These are phyloP conservation scores for Musa acuminata DNA, from an alignment of 176 grass and related monocot species.

Conservation along the genomic window DNA sequence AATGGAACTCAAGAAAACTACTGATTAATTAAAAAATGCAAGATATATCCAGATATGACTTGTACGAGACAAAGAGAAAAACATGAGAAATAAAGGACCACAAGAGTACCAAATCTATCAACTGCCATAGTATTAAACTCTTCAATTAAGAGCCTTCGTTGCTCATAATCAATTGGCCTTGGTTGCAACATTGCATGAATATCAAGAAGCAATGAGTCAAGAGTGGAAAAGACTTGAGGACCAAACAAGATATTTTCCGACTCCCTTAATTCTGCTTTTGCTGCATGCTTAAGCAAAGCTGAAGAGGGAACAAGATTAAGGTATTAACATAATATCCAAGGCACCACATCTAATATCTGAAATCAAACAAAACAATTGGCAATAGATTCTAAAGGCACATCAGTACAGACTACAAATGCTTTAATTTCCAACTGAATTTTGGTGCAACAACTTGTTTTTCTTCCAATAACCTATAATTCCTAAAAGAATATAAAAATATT, in stretches of 20 bases:
- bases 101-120: constrained; percentile 47
- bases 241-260: constrained; percentile 32
- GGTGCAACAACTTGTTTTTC: no score
- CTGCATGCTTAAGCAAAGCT: constrained; percentile 36
- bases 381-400: not conserved
- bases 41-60: not conserved
- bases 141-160: constrained; percentile 41
- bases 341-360: not conserved
- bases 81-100: not conserved
- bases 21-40: not conserved
- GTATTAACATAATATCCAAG: not conserved
- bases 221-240: constrained; percentile 17
- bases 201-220: constrained; percentile 46
- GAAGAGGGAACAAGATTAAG: constrained; percentile 7
- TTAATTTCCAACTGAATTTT: no score
- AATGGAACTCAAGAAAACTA: not conserved
- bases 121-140: constrained; percentile 39
- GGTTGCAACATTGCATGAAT: constrained; percentile 43
- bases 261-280: constrained; percentile 32
- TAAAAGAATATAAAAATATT: no score
- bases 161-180: constrained; percentile 48
- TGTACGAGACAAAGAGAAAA: not conserved
- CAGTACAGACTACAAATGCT: not conserved
- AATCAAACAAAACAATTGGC: not conserved
- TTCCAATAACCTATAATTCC: no score